Evolutionary conservation across 306 rosid genomes (phyloP).

Genomic region (Dryas octopetala): DNA sequence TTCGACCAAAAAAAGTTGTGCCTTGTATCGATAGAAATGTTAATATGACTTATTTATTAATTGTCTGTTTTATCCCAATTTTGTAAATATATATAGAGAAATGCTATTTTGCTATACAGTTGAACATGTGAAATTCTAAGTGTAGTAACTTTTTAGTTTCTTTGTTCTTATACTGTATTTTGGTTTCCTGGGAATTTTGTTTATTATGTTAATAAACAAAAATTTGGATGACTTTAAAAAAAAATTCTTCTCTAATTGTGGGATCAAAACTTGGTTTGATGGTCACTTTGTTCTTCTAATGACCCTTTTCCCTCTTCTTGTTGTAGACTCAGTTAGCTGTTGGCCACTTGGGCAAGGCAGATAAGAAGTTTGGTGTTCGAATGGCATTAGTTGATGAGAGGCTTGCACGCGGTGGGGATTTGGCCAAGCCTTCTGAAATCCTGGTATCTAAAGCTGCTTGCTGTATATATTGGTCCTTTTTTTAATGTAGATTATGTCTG

Average conservation of each 20-base stretch:
- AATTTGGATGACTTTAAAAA: neutral
- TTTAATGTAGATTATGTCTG: neutral
- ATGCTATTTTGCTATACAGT: neutral
- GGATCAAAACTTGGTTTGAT: neutral
- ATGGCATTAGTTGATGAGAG: constrained; percentile 64
- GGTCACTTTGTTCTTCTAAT: neutral
- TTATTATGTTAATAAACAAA: no score
- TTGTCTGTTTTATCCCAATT: neutral
- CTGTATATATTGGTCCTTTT: neutral
- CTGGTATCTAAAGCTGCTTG: constrained; percentile 47
- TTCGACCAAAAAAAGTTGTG: no score
- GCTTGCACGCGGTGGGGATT: constrained; percentile 34
- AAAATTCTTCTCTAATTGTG: neutral
- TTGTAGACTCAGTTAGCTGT: constrained; percentile 51
- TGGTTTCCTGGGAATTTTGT: no score
- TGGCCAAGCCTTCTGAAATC: constrained; percentile 46
- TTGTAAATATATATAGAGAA: neutral
- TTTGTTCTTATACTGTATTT: no score
- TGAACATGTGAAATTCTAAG: neutral
- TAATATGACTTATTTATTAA: neutral
- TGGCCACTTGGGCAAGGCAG: constrained; percentile 22
- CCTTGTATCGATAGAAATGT: no score
- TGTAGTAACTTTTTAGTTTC: neutral
- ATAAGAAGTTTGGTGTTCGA: constrained; percentile 36
- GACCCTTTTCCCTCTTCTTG: neutral